Percentiles rank a stretch among this genome's conserved stretches.
Conservation (phyloP, 2,329 filamentous ascomycete species). For the Botryotinia calthae region DNA sequence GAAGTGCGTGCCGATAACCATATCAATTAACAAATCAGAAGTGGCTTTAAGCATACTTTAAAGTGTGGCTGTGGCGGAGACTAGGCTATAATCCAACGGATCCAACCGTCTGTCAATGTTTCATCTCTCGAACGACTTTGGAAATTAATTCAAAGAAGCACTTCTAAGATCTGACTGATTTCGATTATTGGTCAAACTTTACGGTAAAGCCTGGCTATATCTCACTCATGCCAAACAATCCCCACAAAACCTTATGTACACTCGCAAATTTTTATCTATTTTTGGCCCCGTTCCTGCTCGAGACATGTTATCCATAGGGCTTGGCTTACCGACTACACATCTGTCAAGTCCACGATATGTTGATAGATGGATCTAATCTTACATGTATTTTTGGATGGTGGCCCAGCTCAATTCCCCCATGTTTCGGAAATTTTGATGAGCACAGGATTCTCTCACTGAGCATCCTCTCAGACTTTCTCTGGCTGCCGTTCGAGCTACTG, state of each 20-base stretch:
- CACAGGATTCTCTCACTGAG: not conserved
- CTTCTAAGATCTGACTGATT: not conserved
- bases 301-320: not conserved
- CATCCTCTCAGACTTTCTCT: not conserved
- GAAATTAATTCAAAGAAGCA: not conserved
- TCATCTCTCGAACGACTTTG: not conserved
- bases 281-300: too few species aligned
- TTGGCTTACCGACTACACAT: not conserved
- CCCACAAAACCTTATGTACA: not conserved
- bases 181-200: not conserved
- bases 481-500: not conserved
- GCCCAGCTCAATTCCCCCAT: not conserved
- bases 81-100: not conserved
- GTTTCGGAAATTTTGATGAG: not conserved
- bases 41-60: conserved; percentile 9
- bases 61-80: conserved; percentile 15
- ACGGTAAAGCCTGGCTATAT: not conserved
- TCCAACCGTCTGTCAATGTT: not conserved
- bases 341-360: not conserved
- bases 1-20: not conserved
- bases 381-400: not conserved
- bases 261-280: not conserved
- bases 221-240: not conserved
- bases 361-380: not conserved
- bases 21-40: not conserved